Evolutionary conservation across 1,139 yeast species (phyloP), one percentile per base, ranked within the genome.

Genomic region (Candida mesenterica): DNA sequence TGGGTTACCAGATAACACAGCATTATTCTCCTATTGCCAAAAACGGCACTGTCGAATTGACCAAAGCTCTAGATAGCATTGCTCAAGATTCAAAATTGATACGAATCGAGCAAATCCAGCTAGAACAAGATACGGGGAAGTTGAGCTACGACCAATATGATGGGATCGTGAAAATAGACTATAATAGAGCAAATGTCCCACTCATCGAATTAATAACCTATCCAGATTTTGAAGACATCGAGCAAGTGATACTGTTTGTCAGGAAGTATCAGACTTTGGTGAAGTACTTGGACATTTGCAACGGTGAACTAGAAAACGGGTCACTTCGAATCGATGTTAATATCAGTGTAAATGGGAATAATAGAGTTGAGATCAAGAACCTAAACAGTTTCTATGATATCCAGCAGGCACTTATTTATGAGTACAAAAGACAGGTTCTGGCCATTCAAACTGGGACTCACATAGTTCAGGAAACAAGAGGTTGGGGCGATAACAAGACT

Each of bases 281-380:
- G 26, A 69, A 82, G 33, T 79, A 79, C 45, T 57, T 89, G 33
- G 77, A 75, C 3, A 77, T 92, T 2, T 88, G 96, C 48, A 73
- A 94, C 0, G 97, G 97, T 15, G 96, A 89, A 48, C 67, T 92
- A 50, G 98, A 92, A 53, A 79, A 90, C 0, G 98, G 98, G 6
- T 94, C 97, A 0, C 83, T 94, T 72, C 72, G 99, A 51, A 95
- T 90, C 3, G 99, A 92, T 54, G 97, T 89, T 6, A 92, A 92
- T 50, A 74, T 92, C 13, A 86, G 95, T 30, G 80, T 92, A 3
- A 77, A 77, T 39, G 79, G 76, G 18, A 76, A 79, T 36, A 73
- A 80, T 31, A 62, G 97, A 41, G 89, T 90, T 17, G 98, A 92
- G 51, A 75, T 92, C 49, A 94, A 92, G 54, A 92, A 94, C 57